Base-by-base conservation (phyloP, 2,329 filamentous ascomycete genomes). In the Tolypocladium cylindrosporum region DNA sequence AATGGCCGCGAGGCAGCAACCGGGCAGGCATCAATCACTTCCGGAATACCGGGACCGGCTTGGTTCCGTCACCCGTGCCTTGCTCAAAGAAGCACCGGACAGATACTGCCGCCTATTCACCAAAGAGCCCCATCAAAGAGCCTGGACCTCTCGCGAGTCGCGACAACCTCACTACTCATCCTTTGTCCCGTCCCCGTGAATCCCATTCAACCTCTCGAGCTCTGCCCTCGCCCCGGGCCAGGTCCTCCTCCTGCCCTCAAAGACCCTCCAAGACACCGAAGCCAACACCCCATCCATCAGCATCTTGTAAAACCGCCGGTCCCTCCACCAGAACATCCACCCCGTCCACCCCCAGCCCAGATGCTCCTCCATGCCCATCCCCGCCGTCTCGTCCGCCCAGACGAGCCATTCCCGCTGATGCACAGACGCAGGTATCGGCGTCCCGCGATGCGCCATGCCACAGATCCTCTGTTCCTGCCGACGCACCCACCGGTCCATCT, bases 341-440 rank as follows among this genome's bases (percentile, higher is more conserved):
- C 48, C 48, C 10, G 48, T 4, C 31, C 48, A 21, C 31, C 48
- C 48, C 48, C 72, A 76, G 8, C 73, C 73, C 42, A 77, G 61
- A 36, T 72, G 66, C 54, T 75, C 69, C 13, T 65, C 63, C 54
- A 75, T 67, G 5, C 75, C 71, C 24, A 72, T 75, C 0, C 75
- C 75, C 1, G 75, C 75, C 24, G 72, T 68, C 43, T 66, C 63
- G 45, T 66, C 65, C 6, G 65, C 65, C 65, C 65, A 67, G 3
- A 60, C 45, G 7, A 66, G 57, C 65, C 65, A 67, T 19, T 62
- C 64, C 11, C 65, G 58, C 5, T 61, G 59, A 11, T 63, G 59
- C 11, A 67, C 62, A 3, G 64, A 56, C 1, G 64, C 61, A 3
- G 64, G 64, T 3, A 66, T 64, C 13, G 65, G 63, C 3, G 64